Evolutionary conservation across 352 stramenopile species (phyloP).

Genomic region (Nothophytophthora sp.): DNA sequence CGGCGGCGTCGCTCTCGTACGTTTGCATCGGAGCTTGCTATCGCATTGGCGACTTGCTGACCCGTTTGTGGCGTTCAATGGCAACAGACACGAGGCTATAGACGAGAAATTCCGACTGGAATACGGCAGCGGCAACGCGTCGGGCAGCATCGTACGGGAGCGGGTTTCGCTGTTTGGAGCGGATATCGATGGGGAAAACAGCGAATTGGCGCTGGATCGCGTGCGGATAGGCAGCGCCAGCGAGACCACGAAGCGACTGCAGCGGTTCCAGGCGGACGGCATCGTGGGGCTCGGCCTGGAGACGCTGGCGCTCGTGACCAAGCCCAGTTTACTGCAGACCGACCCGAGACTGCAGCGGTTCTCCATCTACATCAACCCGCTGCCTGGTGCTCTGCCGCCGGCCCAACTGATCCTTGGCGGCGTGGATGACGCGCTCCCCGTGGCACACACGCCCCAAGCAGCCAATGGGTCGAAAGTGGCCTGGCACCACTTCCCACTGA

Average conservation of each 20-base stretch:
- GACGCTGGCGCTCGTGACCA: conserved; percentile 57
- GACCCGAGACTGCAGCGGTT: conserved; percentile 37
- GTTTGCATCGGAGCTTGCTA: too few species aligned
- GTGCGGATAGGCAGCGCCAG: conserved; percentile 55
- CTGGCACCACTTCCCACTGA: conserved; percentile 57
- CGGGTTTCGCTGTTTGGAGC: conserved; percentile 36
- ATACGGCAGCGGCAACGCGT: conserved; percentile 66
- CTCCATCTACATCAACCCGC: conserved; percentile 70
- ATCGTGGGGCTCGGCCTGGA: conserved; percentile 66
- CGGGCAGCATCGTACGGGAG: conserved; percentile 48
- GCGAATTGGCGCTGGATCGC: conserved; percentile 26
- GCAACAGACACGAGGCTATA: conserved; percentile 17
- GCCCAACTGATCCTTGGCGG: conserved; percentile 67
- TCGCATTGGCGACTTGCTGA: too few species aligned
- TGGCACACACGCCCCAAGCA: conserved; percentile 6
- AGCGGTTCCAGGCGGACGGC: conserved; percentile 59
- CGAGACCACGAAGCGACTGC: conserved; percentile 42
- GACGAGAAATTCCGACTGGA: conserved; percentile 52
- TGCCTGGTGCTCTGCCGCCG: conserved; percentile 35
- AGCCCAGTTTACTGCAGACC: conserved; percentile 37
- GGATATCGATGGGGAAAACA: neutral
- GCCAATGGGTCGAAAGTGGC: conserved; percentile 4
- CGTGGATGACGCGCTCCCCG: conserved; percentile 39
- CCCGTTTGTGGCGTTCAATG: too few species aligned
- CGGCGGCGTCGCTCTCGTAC: conserved; percentile 37